Conservation (phyloP, 2,329 filamentous ascomycete genomes). For the Cercospora canescens region DNA sequence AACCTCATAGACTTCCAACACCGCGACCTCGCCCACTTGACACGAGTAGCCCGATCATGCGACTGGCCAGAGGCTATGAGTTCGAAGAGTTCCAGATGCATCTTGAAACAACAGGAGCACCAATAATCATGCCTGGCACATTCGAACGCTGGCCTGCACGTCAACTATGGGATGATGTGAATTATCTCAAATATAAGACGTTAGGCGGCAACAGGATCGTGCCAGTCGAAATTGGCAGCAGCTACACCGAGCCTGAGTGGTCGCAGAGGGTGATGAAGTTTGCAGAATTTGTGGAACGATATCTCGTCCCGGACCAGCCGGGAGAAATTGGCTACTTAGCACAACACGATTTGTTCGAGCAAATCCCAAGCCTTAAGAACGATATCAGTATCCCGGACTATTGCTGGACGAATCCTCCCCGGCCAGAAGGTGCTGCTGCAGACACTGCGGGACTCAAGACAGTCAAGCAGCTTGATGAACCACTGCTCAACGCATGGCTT, state of each 20-base stretch:
- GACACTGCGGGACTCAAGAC: constrained; percentile 23
- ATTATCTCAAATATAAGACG: constrained; percentile 73
- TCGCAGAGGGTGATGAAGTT: constrained; percentile 79
- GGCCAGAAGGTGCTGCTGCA: constrained; percentile 36
- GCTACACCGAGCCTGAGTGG: constrained; percentile 85
- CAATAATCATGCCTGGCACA: constrained; percentile 69
- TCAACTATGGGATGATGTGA: constrained; percentile 70
- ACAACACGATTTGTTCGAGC: constrained; percentile 82
- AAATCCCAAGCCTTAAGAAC: constrained; percentile 72
- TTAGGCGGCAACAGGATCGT: constrained; percentile 72
- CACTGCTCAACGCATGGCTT: constrained; percentile 87
- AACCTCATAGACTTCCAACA: constrained; percentile 16
- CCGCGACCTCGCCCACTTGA: constrained; percentile 12
- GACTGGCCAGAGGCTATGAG: constrained; percentile 13
- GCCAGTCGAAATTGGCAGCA: constrained; percentile 65
- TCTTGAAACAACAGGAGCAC: constrained; percentile 38
- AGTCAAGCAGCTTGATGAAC: constrained; percentile 47
- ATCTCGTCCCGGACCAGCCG: constrained; percentile 50
- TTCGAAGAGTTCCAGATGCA: constrained; percentile 34
- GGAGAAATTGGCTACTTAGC: constrained; percentile 73
- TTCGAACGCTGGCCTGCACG: constrained; percentile 76
- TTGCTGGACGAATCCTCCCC: constrained; percentile 71
- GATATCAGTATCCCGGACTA: constrained; percentile 84
- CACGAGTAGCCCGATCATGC: constrained; percentile 12
- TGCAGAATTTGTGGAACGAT: constrained; percentile 63